Conservation (phyloP, 2,329 filamentous ascomycete genomes). For the Emericellopsis cladophorae region DNA sequence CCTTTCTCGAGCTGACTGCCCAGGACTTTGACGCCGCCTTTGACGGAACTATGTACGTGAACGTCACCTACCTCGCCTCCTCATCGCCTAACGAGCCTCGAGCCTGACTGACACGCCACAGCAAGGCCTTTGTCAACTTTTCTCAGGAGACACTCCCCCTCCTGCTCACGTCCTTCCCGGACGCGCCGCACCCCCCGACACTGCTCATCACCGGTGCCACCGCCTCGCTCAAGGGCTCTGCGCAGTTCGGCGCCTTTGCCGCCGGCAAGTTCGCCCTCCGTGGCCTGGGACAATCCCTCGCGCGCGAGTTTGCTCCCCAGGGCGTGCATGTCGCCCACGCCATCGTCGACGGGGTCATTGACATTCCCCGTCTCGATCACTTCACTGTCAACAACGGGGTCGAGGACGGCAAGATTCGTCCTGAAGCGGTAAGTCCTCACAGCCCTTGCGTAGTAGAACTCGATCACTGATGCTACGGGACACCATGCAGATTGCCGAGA, state of each 20-base stretch:
- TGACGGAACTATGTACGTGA: slow-evolving; percentile 33
- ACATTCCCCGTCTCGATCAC: slow-evolving; percentile 59
- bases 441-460: too few relatives aligned
- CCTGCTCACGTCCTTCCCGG: slow-evolving; percentile 47
- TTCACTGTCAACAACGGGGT: slow-evolving; percentile 27
- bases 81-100: background rate
- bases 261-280: slow-evolving; percentile 70
- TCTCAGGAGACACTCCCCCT: slow-evolving; percentile 59
- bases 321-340: slow-evolving; percentile 76
- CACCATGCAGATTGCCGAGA: slow-evolving; percentile 59
- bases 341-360: slow-evolving; percentile 76
- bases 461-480: background rate
- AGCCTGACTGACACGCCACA: slow-evolving; percentile 11
- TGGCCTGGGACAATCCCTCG: slow-evolving; percentile 61
- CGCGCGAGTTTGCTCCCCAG: slow-evolving; percentile 72
- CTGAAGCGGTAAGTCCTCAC: slow-evolving; percentile 52
- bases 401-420: slow-evolving; percentile 52
- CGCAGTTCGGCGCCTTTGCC: slow-evolving; percentile 59
- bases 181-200: slow-evolving; percentile 54
- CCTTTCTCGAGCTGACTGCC: slow-evolving; percentile 42
- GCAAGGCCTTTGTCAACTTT: slow-evolving; percentile 63
- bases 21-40: slow-evolving; percentile 36
- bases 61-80: background rate
- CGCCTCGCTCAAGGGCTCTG: slow-evolving; percentile 61
- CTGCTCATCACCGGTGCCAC: slow-evolving; percentile 83